Evolutionary conservation across 2,329 filamentous ascomycete species (phyloP), one percentile per base, ranked within the genome.

Genomic region (Dendryphion nanum): DNA sequence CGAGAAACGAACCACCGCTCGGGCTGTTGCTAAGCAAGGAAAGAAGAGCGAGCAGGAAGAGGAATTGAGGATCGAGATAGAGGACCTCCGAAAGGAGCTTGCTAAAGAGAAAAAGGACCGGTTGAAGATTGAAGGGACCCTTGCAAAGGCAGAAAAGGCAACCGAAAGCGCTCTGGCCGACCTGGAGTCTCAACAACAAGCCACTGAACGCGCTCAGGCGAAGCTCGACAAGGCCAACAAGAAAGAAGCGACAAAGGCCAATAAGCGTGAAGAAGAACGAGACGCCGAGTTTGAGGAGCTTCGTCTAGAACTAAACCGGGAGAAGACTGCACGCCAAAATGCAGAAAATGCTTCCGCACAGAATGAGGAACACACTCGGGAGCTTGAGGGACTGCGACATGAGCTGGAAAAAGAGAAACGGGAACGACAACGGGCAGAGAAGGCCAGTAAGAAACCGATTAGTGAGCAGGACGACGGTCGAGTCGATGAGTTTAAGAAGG

Each of bases 1-100:
- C 49, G 87, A 93, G 60, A 91, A 82, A 62, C 78, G 82, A n/a
- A 76, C 81, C 3, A 72, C 78, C 6, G 78, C 83, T 49, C 78
- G 82, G 35, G 76, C 76, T 3, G 51, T 70, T 4, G 70, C 70
- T 1, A 75, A 76, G 48, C 61, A 66, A 50, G 71, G 68, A 33
- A 69, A 60, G 58, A 76, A 59, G 61, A 77, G 68, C 29, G 70
- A 73, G 37, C 68, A 70, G 26, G 73, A 75, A 48, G 71, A 67
- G 37, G 71, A 70, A 50, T 54, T 73, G 55, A 65, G 61, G 59
- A 67, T 40, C 47, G 64, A 48, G 57, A 59, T 69, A 41, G 71
- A 71, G 59, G 60, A 68, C 37, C 66, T 69, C 36, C 72, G 68
- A 45, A 72, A 69, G 36, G 69, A 73, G 42, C 53, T 74, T 4